Percentiles rank a stretch among this genome's conserved stretches.
Evolutionary conservation across 1,139 yeast genomes (phyloP).

Genomic region (Scheffersomyces illinoinensis): DNA sequence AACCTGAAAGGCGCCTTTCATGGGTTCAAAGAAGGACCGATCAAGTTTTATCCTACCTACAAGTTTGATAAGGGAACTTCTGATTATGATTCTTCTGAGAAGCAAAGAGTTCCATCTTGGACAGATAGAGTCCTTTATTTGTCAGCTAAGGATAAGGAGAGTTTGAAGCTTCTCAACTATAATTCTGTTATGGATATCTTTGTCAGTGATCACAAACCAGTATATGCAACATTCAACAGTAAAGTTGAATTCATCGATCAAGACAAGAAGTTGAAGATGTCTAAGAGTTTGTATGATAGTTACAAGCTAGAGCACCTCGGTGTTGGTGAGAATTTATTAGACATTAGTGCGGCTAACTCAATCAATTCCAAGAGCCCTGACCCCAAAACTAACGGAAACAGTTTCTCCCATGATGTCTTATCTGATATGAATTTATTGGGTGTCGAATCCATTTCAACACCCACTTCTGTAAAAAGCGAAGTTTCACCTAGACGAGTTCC

Average conservation of each 20-base stretch:
- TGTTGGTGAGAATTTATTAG: constrained; percentile 17
- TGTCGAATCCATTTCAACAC: constrained; percentile 16
- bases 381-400: constrained; percentile 12
- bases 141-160: constrained; percentile 36
- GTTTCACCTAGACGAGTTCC: constrained; percentile 34
- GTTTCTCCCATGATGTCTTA: constrained; percentile 31
- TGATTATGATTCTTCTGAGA: constrained; percentile 84
- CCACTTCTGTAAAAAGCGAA: constrained; percentile 19
- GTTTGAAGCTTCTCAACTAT: constrained; percentile 58
- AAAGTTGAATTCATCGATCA: constrained; percentile 63
- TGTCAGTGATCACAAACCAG: constrained; percentile 91
- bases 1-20: constrained; percentile 73
- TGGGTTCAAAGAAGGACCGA: constrained; percentile 75
- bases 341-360: constrained; percentile 14
- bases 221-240: constrained; percentile 71
- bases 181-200: constrained; percentile 55
- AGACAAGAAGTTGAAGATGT: constrained; percentile 27
- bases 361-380: constrained; percentile 12
- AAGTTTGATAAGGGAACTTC: constrained; percentile 90
- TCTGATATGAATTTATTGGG: constrained; percentile 42
- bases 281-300: constrained; percentile 31
- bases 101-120: constrained; percentile 94
- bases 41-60: constrained; percentile 82
- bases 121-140: constrained; percentile 80
- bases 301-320: constrained; percentile 35